Conservation (phyloP, 345 rosid species). For the Salix udensis region DNA sequence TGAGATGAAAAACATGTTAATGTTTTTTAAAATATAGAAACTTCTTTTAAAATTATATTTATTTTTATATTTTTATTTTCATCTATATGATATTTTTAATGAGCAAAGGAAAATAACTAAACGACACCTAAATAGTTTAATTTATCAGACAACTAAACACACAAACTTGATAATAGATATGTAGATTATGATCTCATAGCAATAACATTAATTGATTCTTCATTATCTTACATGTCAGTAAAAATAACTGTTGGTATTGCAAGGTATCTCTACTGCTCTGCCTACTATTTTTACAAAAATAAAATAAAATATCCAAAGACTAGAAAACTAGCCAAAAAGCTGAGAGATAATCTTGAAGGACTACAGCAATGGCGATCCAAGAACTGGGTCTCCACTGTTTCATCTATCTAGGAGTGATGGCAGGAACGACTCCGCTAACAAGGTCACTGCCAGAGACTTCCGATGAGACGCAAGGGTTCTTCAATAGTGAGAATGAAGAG, state of each 20-base stretch:
- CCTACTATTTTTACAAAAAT: background rate
- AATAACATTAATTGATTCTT: background rate
- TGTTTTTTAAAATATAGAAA: too few relatives aligned
- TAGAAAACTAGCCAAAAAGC: background rate
- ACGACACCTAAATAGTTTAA: too few relatives aligned
- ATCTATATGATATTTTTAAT: too few relatives aligned
- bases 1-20: too few relatives aligned
- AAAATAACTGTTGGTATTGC: background rate
- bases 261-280: background rate
- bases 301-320: background rate
- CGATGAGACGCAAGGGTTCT: slow-evolving; percentile 53
- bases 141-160: too few relatives aligned
- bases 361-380: too few relatives aligned
- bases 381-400: too few relatives aligned
- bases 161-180: background rate
- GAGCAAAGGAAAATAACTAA: too few relatives aligned
- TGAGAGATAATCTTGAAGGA: too few relatives aligned
- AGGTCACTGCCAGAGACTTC: slow-evolving; percentile 91
- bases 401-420: slow-evolving; percentile 60
- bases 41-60: too few relatives aligned
- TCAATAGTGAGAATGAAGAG: slow-evolving; percentile 43
- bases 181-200: background rate
- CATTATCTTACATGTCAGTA: background rate
- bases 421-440: slow-evolving; percentile 67
- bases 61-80: too few relatives aligned